A percentile compares a stretch with the other conserved stretches of the same genome.
These are phyloP conservation scores for Akanthomyces muscarius DNA, from an alignment of 2,329 filamentous ascomycete genomes.

Conservation along the genomic window DNA sequence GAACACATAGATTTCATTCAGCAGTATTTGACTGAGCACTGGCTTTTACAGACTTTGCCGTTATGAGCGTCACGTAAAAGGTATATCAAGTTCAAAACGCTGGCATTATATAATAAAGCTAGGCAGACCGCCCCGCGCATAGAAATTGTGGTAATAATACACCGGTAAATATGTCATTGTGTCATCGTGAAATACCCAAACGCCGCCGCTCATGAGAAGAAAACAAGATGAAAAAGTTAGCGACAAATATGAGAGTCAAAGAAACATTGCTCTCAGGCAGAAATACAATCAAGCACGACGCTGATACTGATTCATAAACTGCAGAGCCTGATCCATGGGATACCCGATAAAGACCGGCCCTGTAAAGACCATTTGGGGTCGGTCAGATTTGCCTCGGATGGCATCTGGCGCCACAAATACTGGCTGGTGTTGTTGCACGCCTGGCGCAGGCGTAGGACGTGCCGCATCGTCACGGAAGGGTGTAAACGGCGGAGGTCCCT, in stretches of 20 bases:
- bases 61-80: no score
- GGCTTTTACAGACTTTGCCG: not conserved
- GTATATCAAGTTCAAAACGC: not conserved
- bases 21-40: not conserved
- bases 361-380: slow-evolving; percentile 77
- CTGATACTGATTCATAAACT: slow-evolving; percentile 62
- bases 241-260: slow-evolving; percentile 10
- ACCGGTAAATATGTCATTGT: slow-evolving; percentile 3
- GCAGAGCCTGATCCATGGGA: slow-evolving; percentile 74
- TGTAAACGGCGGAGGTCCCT: slow-evolving; percentile 24
- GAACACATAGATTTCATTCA: not conserved
- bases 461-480: slow-evolving; percentile 19
- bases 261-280: slow-evolving; percentile 22
- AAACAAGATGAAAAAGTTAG: slow-evolving; percentile 13
- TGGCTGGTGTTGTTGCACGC: slow-evolving; percentile 36
- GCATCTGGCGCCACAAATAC: slow-evolving; percentile 48
- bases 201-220: slow-evolving; percentile 29
- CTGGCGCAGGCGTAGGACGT: slow-evolving; percentile 18
- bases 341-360: slow-evolving; percentile 95
- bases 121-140: not conserved
- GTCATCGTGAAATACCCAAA: slow-evolving; percentile 21
- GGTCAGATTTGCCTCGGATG: slow-evolving; percentile 28
- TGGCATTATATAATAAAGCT: not conserved
- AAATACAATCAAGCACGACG: slow-evolving; percentile 18
- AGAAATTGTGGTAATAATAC: not conserved